These are phyloP conservation scores for Saksenaea vasiformis DNA, from an alignment of 371 early-diverging fungal genomes.

Conservation along the genomic window DNA sequence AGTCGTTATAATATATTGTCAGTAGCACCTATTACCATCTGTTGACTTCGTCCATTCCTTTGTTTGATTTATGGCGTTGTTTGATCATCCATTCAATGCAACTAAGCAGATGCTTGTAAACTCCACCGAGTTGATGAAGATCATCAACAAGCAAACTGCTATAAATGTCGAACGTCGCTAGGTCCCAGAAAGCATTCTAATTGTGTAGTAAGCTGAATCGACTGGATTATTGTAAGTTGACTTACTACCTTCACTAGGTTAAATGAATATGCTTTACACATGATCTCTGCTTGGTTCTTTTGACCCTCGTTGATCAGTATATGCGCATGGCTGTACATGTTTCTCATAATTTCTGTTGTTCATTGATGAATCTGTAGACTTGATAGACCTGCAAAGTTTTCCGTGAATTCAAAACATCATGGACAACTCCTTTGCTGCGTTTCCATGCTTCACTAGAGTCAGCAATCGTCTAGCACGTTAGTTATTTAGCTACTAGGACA, in stretches of 20 bases:
- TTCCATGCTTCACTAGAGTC: not conserved
- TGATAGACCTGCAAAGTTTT: too few species aligned
- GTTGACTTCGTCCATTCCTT: not conserved
- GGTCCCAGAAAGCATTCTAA: constrained; percentile 10
- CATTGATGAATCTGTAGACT: too few species aligned
- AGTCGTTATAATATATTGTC: not conserved
- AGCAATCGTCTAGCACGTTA: not conserved
- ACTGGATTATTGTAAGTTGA: too few species aligned
- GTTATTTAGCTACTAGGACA: not conserved
- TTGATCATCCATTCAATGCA: not conserved
- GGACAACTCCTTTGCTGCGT: too few species aligned
- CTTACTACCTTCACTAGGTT: too few species aligned
- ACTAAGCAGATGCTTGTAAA: not conserved
- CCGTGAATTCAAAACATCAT: too few species aligned
- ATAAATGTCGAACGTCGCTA: constrained; percentile 1
- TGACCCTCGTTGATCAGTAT: too few species aligned
- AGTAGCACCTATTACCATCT: not conserved
- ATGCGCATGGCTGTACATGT: too few species aligned
- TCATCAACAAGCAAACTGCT: not conserved
- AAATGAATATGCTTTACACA: too few species aligned
- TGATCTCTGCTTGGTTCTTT: too few species aligned
- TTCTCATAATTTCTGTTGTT: too few species aligned
- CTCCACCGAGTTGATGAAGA: constrained; percentile 7
- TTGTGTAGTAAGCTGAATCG: too few species aligned
- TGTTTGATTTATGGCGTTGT: not conserved